Base-by-base conservation (phyloP, 1,284 basidiomycete genomes). In the Leccinum griseonigrum region DNA sequence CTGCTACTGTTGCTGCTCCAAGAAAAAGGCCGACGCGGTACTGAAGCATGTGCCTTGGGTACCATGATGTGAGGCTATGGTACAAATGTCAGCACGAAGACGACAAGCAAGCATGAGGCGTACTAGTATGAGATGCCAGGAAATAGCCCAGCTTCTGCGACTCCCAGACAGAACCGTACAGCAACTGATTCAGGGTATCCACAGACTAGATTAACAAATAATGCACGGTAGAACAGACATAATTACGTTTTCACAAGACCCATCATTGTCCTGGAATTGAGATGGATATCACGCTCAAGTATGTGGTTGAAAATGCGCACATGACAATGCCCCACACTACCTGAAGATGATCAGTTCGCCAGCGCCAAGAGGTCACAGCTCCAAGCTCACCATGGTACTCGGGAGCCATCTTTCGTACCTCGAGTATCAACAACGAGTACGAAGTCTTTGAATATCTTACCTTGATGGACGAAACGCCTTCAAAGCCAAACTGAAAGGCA, bases 71-170 rank as follows among this genome's bases (percentile, higher is more conserved):
- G 22, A 74, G 61, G 48, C 70, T 73, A 34, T 9, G 13, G 3
- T 1, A 1, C 16, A n/a, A 22, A 36, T 1, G 48, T 71, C n/a
- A 70, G 57, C 11, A 26, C 29, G 13, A 10, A 10, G 18, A 53
- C 16, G 5, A 54, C 3, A 50, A 26, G 75, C 79, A 81, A 34
- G 28, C 18, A 18, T 13, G 50, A 22, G 18, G 68, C 78, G 36
- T 57, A 84, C 85, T 87, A 89, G 71, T 87, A 90, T 0, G 83
- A 81, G 5, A 88, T 85, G 22, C 88, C 86, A 5, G 87, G 87
- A 68, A 89, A 87, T 28, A 90, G 72, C 0, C 89, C 89, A 8
- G 87, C 85, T 71, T 91, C 89, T 0, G 87, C 81, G 1, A 90
- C 69, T 2, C 90, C 89, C 3, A 90, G 81, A 60, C 78, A 84